Conservation (phyloP, 768 basidiomycete species). For the Suillus hirtellus region DNA sequence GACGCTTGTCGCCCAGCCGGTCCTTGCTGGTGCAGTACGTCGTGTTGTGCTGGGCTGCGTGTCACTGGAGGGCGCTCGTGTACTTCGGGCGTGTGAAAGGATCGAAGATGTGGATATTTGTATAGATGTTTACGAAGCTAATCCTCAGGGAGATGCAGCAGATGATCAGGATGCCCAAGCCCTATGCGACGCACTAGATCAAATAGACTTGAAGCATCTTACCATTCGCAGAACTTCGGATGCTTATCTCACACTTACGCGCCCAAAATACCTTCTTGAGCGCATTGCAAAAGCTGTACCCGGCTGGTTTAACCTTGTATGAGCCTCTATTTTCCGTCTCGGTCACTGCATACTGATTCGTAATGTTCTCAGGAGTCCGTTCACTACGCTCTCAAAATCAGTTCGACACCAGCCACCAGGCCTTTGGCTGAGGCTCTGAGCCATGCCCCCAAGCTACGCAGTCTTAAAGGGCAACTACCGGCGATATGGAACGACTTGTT, state of each 20-base stretch:
- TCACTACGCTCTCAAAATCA: conserved; percentile 57
- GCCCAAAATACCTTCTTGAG: conserved; percentile 44
- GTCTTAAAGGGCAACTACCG: conserved; percentile 54
- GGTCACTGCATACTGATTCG: conserved; percentile 11
- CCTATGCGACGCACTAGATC: conserved; percentile 44
- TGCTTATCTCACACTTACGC: conserved; percentile 56
- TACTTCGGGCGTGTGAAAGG: conserved; percentile 34
- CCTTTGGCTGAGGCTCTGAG: conserved; percentile 39
- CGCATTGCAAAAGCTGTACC: conserved; percentile 46
- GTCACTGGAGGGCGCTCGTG: conserved; percentile 39
- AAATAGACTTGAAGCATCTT: conserved; percentile 45
- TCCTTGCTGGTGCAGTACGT: conserved; percentile 42
- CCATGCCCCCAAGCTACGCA: conserved; percentile 44
- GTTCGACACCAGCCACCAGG: conserved; percentile 35
- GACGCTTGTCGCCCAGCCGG: conserved; percentile 39
- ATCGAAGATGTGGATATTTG: conserved; percentile 43
- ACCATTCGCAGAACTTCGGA: conserved; percentile 51
- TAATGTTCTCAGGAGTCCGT: conserved; percentile 45
- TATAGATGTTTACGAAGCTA: conserved; percentile 25
- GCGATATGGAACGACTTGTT: conserved; percentile 59
- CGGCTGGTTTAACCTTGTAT: conserved; percentile 49
- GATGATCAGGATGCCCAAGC: conserved; percentile 31
- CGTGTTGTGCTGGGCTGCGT: conserved; percentile 43
- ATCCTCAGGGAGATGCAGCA: conserved; percentile 10
- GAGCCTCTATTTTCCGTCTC: conserved; percentile 23